Evolutionary conservation across 2,329 filamentous ascomycete genomes (phyloP).

Genomic region (Balansia obtecta): DNA sequence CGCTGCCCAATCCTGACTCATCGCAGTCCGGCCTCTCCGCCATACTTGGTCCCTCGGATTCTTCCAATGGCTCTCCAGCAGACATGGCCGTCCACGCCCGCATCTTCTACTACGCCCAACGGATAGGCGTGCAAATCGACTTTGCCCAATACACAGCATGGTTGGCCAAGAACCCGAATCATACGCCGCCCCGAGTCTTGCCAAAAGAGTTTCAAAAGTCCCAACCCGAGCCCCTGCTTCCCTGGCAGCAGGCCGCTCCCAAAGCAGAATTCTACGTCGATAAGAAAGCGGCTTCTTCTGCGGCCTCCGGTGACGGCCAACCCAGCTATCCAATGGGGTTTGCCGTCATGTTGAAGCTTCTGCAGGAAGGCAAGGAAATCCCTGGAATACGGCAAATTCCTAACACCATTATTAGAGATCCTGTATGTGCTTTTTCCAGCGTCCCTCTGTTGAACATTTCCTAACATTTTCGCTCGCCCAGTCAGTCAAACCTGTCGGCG

Average conservation of each 20-base stretch:
- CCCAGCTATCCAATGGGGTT: conserved; percentile 74
- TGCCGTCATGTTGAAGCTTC: conserved; percentile 72
- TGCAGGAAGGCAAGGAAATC: conserved; percentile 70
- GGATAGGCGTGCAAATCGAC: conserved; percentile 42
- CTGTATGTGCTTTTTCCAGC: conserved; percentile 33
- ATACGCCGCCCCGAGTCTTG: conserved; percentile 23
- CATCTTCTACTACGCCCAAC: conserved; percentile 50
- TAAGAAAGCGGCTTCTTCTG: conserved; percentile 16
- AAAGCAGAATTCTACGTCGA: conserved; percentile 34
- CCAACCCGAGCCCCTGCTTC: conserved; percentile 12
- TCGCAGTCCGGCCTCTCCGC: conserved; percentile 45
- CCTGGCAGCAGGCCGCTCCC: conserved; percentile 39
- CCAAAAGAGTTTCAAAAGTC: conserved; percentile 19
- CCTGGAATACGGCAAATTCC: conserved; percentile 84
- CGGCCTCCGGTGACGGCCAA: conserved; percentile 22
- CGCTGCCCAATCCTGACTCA: background rate
- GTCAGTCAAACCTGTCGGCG: conserved; percentile 36
- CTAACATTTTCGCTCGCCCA: conserved; percentile 11
- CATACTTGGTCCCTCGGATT: conserved; percentile 45
- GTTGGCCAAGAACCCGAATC: conserved; percentile 27
- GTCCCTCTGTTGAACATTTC: background rate
- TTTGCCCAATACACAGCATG: conserved; percentile 57
- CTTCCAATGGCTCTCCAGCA: conserved; percentile 35
- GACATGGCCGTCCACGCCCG: conserved; percentile 55
- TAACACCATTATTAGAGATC: conserved; percentile 59